Evolutionary conservation across 2,329 filamentous ascomycete genomes (phyloP), one percentile per base, ranked within the genome.

Genomic region (Ophiostoma piceae): DNA sequence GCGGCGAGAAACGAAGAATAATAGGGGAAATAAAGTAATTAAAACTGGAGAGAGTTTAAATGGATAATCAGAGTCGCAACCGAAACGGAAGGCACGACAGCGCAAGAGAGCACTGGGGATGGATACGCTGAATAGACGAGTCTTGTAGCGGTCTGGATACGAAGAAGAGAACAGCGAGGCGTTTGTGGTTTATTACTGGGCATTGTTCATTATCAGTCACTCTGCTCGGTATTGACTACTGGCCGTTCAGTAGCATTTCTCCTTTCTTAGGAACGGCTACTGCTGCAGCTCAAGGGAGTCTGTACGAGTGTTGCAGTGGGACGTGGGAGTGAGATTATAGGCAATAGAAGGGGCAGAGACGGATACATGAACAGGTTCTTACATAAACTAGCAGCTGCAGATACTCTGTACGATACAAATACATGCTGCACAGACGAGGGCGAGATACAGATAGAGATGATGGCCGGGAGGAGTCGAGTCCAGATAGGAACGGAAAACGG

Each of bases 221-320:
- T 35, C 8, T 35, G 8, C 35, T 35, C 3, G 35, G 35, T 35
- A 35, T 35, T 35, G 35, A 35, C 35, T 35, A 35, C 35, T 35
- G 35, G 35, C 35, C 35, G 35, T 35, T 35, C 35, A 35, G 35
- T 62, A 16, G 26, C 26, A 62, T 62, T 62, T 32, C 57, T 62
- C 57, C 57, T 62, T 29, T 62, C 57, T 62, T 62, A 11, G 57
- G 22, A 57, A 62, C 26, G 22, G 57, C 43, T 47, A 26, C 57
- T 62, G 14, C 57, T 62, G 57, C 57, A 62, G 57, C 57, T 62
- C n/a, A 57, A 11, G 22, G 57, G 57, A 62, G 57, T 57, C n/a
- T 4, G 54, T 60, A 60, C 54, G 54, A 60, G 26, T 26, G 57
- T 62, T 62, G 26, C 57, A 62, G 14, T 62, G 57, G 22, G 57